phyloP scores from a whole-genome alignment of 1,284 basidiomycete species.

The Ceratobasidium sp. region DNA sequence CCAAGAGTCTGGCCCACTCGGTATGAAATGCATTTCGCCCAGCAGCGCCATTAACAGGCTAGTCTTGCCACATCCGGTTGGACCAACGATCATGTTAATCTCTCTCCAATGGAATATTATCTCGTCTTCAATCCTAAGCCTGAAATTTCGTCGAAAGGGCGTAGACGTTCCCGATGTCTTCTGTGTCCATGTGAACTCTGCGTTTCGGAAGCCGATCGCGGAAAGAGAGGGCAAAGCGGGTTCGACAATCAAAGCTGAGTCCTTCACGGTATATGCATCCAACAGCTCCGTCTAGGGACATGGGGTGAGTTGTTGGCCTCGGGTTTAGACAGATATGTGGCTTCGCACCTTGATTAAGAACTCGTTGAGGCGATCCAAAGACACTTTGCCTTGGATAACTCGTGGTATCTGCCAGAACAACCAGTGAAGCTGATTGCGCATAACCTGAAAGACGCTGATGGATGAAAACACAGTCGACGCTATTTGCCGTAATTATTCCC shows the following conservation, averaged over 20 bases:
- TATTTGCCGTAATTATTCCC: background rate
- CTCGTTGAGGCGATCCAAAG: constrained; percentile 46
- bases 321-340: background rate
- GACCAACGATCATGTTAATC: constrained; percentile 71
- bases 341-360: constrained; percentile 44
- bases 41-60: constrained; percentile 63
- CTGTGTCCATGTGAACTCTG: constrained; percentile 60
- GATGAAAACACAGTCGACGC: constrained; percentile 48
- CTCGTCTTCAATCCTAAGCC: constrained; percentile 59
- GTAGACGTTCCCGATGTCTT: constrained; percentile 47
- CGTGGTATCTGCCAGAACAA: constrained; percentile 45
- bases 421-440: constrained; percentile 29
- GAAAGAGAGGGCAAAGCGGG: constrained; percentile 51
- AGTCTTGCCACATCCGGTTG: constrained; percentile 63
- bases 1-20: constrained; percentile 65
- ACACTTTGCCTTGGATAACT: constrained; percentile 48
- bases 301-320: no score
- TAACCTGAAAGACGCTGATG: constrained; percentile 46
- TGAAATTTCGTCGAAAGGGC: constrained; percentile 56
- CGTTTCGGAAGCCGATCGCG: constrained; percentile 59
- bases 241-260: constrained; percentile 51
- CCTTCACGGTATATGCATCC: constrained; percentile 58
- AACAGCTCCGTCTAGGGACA: constrained; percentile 62
- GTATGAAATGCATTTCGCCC: constrained; percentile 62
- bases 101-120: constrained; percentile 65